Evolutionary conservation across 176 grass and related monocot species (phyloP), one percentile per base, ranked within the genome.

Genomic region (Rhynchospora tenuis): DNA sequence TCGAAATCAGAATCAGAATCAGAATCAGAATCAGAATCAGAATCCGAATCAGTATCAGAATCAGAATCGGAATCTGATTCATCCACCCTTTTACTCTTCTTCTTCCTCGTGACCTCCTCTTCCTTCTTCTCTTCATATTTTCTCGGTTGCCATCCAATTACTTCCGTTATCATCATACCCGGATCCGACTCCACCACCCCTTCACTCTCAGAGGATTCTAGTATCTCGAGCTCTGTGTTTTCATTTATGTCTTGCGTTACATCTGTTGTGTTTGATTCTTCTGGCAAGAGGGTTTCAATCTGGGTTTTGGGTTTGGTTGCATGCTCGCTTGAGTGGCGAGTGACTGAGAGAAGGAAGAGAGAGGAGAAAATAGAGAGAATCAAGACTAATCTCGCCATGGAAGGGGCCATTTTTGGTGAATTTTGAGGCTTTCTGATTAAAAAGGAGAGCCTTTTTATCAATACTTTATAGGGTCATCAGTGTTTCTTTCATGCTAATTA

Each of bases 31-130:
- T 38, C 33, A 38, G 33, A 38, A 38, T 38, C 33, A 1, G 33
- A 38, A 38, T 38, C 33, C 3, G 33, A 38, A 38, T 38, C 33
- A 38, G 33, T 4, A 38, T 38, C 33, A 38, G 33, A 38, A 38
- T 33, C 31, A 33, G 60, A 78, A 78, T 80, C 77, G 13, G 72
- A 61, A 42, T 58, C 58, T 9, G 78, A 81, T 14, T 81, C 78
- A 81, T 81, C 78, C 17, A 11, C 5, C 28, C 19, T 60, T 56
- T 81, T 81, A 46, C 19, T 4, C 38, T 81, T 81, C 55, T 81
- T 62, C 78, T 62, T 81, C 31, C 1, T 45, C 28, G 23, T 28
- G 19, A 43, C n/a, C 17, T 45, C 56, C 58, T 46, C 55, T 62
- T 62, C 11, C 56, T 60, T 58, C 11, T 62, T 44, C 24, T 81